Evolutionary conservation across 352 stramenopile genomes (phyloP).

Genomic region (Phytophthora kernoviae): DNA sequence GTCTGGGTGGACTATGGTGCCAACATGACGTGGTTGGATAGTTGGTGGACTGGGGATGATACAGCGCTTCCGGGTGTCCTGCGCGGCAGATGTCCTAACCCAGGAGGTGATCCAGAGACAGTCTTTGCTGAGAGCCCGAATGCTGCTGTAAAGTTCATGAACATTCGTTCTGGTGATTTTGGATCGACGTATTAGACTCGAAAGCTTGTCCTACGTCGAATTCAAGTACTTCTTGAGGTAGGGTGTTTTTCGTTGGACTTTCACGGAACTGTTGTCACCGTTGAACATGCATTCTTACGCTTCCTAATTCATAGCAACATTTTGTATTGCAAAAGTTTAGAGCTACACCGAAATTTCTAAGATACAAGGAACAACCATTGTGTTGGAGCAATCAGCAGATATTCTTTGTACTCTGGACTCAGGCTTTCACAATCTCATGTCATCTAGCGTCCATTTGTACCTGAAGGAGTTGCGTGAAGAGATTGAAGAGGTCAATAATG

Average conservation of each 20-base stretch:
- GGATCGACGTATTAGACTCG: constrained; percentile 37
- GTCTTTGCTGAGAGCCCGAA: constrained; percentile 42
- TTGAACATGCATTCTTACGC: too few species aligned
- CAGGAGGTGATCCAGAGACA: constrained; percentile 37
- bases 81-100: constrained; percentile 48
- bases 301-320: too few species aligned
- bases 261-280: too few species aligned
- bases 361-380: too few species aligned
- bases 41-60: constrained; percentile 33
- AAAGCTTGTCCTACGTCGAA: too few species aligned
- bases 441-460: constrained; percentile 45
- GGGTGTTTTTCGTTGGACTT: too few species aligned
- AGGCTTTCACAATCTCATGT: constrained; percentile 44
- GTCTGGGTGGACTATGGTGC: constrained; percentile 59
- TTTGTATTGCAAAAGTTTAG: too few species aligned
- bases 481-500: constrained; percentile 71
- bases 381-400: constrained; percentile 75
- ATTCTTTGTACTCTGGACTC: constrained; percentile 73
- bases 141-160: constrained; percentile 58
- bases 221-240: too few species aligned
- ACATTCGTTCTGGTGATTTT: constrained; percentile 62
- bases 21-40: constrained; percentile 64
- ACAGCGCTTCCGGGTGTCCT: constrained; percentile 34
- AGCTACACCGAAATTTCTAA: too few species aligned
- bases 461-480: constrained; percentile 46